Percentiles rank a stretch among this genome's conserved stretches.
These are phyloP conservation scores for Colletotrichum sp. DNA, from an alignment of 2,329 filamentous ascomycete species.

Conservation along the genomic window DNA sequence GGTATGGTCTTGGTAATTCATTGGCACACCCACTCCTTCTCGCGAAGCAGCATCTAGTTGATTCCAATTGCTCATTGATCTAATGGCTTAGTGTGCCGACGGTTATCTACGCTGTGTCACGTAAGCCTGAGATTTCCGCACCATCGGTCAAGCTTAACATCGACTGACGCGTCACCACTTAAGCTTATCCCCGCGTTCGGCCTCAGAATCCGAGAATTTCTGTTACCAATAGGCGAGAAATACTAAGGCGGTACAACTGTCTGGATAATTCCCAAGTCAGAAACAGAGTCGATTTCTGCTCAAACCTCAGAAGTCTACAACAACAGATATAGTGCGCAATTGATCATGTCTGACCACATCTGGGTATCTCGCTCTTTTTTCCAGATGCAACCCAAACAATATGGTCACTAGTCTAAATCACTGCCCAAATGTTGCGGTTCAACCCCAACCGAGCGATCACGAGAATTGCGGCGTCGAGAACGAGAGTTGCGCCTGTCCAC, in stretches of 20 bases:
- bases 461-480: slow-evolving; percentile 32
- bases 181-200: neutral
- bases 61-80: neutral
- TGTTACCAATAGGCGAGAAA: neutral
- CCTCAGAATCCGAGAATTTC: neutral
- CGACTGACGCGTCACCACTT: neutral
- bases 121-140: neutral
- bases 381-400: neutral
- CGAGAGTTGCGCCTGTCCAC: slow-evolving; percentile 36
- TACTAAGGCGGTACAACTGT: neutral
- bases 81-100: neutral
- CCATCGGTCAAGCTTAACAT: neutral
- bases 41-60: neutral
- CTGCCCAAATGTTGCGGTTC: neutral
- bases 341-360: neutral
- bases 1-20: neutral
- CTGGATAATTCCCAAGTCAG: neutral
- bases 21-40: neutral
- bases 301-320: neutral
- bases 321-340: neutral
- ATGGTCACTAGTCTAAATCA: neutral
- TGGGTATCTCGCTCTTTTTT: neutral
- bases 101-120: neutral
- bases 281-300: neutral
- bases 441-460: slow-evolving; percentile 16